These are phyloP conservation scores for Porpolomopsis calyptriformis DNA, from an alignment of 768 basidiomycete genomes.

Conservation along the genomic window DNA sequence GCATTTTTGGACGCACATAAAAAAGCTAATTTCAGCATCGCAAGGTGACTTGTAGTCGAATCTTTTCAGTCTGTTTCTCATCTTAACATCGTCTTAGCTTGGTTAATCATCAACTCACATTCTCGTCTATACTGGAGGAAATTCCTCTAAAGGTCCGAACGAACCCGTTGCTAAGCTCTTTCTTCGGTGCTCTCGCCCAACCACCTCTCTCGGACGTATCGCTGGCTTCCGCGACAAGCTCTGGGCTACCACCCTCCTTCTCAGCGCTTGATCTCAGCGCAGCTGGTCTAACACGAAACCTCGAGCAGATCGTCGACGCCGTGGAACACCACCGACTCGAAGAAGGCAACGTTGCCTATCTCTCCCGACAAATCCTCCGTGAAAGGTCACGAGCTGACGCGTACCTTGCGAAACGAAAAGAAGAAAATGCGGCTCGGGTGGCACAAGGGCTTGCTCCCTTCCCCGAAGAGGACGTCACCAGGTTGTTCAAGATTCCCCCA, in stretches of 20 bases:
- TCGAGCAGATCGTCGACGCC: slow-evolving; percentile 79
- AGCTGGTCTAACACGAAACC: slow-evolving; percentile 56
- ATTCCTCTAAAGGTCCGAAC: slow-evolving; percentile 78
- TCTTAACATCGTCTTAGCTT: slow-evolving; percentile 39
- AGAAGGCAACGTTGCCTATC: slow-evolving; percentile 85
- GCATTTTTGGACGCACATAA: slow-evolving; percentile 76
- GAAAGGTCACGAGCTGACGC: slow-evolving; percentile 73
- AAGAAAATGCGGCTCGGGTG: slow-evolving; percentile 72
- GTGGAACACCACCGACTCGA: slow-evolving; percentile 82
- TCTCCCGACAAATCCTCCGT: slow-evolving; percentile 77
- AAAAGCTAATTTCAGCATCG: slow-evolving; percentile 71
- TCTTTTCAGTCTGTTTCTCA: slow-evolving; percentile 9
- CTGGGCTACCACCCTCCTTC: slow-evolving; percentile 50
- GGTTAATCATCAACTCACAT: slow-evolving; percentile 70
- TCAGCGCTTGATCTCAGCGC: slow-evolving; percentile 61
- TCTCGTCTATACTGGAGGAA: slow-evolving; percentile 78
- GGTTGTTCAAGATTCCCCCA: slow-evolving; percentile 78
- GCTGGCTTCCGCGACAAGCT: slow-evolving; percentile 27
- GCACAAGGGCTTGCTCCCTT: slow-evolving; percentile 78
- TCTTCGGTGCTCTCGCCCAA: slow-evolving; percentile 55
- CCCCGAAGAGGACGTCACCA: slow-evolving; percentile 76
- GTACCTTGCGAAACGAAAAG: slow-evolving; percentile 74
- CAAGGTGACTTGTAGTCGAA: slow-evolving; percentile 45
- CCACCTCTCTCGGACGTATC: slow-evolving; percentile 28
- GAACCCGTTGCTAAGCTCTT: slow-evolving; percentile 69